Evolutionary conservation across 2,329 filamentous ascomycete species (phyloP).

Genomic region (Colletotrichum orchidophilum): DNA sequence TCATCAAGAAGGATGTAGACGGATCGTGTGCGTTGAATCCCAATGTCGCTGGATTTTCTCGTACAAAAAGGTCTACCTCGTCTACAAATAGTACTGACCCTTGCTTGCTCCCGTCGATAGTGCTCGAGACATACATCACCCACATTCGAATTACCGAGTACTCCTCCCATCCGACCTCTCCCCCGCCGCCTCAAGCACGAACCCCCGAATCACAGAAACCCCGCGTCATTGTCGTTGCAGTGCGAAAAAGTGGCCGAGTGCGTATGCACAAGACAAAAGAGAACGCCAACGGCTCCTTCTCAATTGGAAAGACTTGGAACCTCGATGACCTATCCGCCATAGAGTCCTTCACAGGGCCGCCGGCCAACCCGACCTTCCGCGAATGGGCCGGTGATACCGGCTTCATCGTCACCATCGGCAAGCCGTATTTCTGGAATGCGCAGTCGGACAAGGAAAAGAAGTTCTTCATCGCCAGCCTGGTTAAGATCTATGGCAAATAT

Average conservation of each 20-base stretch:
- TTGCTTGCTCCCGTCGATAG: constrained; percentile 49
- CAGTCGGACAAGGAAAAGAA: constrained; percentile 96
- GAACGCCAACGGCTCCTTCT: constrained; percentile 92
- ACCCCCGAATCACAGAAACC: constrained; percentile 81
- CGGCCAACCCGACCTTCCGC: constrained; percentile 67
- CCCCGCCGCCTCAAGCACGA: constrained; percentile 82
- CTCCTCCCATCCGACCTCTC: constrained; percentile 81
- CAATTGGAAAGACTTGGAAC: constrained; percentile 98
- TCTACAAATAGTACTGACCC: constrained; percentile 10
- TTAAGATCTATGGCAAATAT: constrained; percentile 98
- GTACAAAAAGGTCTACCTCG: neutral
- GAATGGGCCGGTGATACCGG: constrained; percentile 85
- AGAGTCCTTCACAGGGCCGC: constrained; percentile 78
- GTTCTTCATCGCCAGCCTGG: constrained; percentile 94
- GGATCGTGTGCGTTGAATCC: constrained; percentile 74
- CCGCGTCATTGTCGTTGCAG: constrained; percentile 90
- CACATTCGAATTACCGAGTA: constrained; percentile 94
- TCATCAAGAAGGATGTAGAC: constrained; percentile 87
- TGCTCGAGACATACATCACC: constrained; percentile 95
- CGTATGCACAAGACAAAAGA: constrained; percentile 97
- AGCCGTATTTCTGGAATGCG: constrained; percentile 97
- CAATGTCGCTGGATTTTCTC: constrained; percentile 20
- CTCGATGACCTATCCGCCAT: constrained; percentile 86
- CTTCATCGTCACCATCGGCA: constrained; percentile 88
- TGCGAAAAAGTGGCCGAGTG: constrained; percentile 90